A percentile compares a stretch with the other conserved stretches of the same genome.
Evolutionary conservation across 208 protist genomes (phyloP).

Genomic region (Herpetomonas muscarum): DNA sequence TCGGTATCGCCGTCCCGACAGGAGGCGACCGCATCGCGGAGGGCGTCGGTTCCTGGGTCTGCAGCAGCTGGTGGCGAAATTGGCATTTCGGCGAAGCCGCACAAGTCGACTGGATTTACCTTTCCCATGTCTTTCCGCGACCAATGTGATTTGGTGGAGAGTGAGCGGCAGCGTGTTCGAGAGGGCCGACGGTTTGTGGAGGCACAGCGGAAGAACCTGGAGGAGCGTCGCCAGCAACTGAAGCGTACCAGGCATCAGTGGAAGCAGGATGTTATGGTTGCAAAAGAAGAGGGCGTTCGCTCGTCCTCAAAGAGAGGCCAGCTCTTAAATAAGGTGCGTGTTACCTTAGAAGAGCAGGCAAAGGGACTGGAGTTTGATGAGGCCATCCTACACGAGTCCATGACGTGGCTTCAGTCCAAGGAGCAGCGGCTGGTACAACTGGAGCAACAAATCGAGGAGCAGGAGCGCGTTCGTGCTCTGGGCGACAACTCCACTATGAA

Average conservation of each 20-base stretch:
- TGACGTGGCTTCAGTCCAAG: conserved; percentile 72
- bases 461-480: conserved; percentile 24
- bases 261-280: conserved; percentile 74
- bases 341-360: conserved; percentile 61
- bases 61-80: neutral
- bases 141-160: conserved; percentile 44
- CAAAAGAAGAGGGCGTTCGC: conserved; percentile 66
- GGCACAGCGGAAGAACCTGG: conserved; percentile 43
- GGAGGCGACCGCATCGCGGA: conserved; percentile 4
- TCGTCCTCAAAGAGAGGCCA: conserved; percentile 69
- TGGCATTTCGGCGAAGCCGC: neutral
- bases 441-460: conserved; percentile 65
- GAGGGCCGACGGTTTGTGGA: conserved; percentile 52
- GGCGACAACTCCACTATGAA: conserved; percentile 22
- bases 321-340: conserved; percentile 53
- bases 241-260: conserved; percentile 57
- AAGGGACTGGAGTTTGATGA: conserved; percentile 61
- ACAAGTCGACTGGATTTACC: neutral
- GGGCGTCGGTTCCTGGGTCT: conserved; percentile 4
- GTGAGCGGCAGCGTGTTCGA: conserved; percentile 45
- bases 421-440: conserved; percentile 58
- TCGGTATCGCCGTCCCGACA: conserved; percentile 4
- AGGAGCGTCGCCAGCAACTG: conserved; percentile 57
- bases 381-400: conserved; percentile 59
- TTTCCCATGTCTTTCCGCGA: conserved; percentile 16